Percentiles rank a stretch among this genome's conserved stretches.
Evolutionary conservation across 768 basidiomycete species (phyloP).

Genomic region (Cantharellus anzutake): DNA sequence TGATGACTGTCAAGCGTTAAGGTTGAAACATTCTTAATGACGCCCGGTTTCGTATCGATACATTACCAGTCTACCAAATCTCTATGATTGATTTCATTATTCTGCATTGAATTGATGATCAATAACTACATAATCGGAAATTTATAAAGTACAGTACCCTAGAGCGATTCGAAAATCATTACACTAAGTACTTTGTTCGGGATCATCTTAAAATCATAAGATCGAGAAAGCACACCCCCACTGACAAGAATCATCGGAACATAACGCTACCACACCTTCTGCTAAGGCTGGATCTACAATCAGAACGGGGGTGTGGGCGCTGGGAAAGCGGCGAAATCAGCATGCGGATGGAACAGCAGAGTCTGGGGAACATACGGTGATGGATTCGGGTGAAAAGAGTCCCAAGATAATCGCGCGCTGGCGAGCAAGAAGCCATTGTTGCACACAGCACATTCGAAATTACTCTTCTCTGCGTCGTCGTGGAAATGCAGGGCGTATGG

Average conservation of each 20-base stretch:
- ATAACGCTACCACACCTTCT: neutral
- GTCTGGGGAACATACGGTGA: neutral
- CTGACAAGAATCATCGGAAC: neutral
- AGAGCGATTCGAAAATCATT: too few species aligned
- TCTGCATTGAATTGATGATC: too few species aligned
- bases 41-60: too few species aligned
- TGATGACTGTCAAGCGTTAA: conserved; percentile 32
- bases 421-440: neutral
- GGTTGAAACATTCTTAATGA: too few species aligned
- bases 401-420: neutral
- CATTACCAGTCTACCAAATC: too few species aligned
- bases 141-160: too few species aligned
- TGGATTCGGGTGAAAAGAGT: neutral
- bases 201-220: neutral
- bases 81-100: too few species aligned
- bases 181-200: too few species aligned
- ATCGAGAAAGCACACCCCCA: neutral
- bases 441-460: neutral
- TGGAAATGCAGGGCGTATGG: neutral
- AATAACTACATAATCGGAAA: too few species aligned
- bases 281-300: neutral
- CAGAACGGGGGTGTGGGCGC: neutral
- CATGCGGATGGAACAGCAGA: neutral
- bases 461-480: neutral
- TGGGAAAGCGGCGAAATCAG: neutral